These are phyloP conservation scores for Tetradesmus obliquus DNA, from an alignment of 139 green algal species.

Conservation along the genomic window DNA sequence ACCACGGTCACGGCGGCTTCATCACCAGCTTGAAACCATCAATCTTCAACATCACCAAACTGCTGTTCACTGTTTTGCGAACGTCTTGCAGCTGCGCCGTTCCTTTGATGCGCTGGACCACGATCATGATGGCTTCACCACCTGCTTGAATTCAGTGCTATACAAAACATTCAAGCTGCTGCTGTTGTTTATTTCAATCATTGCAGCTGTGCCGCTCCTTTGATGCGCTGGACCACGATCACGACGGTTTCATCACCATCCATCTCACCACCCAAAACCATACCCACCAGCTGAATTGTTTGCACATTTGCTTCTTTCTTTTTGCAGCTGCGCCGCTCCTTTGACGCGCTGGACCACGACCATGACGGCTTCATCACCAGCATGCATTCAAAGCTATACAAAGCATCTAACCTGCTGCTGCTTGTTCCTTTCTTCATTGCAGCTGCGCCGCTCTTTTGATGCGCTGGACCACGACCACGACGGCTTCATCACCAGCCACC, in stretches of 20 bases:
- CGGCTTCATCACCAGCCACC: slow-evolving; percentile 53
- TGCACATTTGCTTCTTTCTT: not conserved
- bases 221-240: slow-evolving; percentile 25
- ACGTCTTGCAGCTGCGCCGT: not conserved
- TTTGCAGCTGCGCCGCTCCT: slow-evolving; percentile 28
- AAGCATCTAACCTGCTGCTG: not conserved
- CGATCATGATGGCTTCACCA: slow-evolving; percentile 57
- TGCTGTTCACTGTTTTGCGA: not conserved
- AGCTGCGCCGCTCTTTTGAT: not conserved
- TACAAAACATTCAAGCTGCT: not conserved
- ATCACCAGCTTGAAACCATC: slow-evolving; percentile 49
- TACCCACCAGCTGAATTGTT: too few species aligned
- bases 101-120: not conserved
- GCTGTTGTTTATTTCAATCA: not conserved
- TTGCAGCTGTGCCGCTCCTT: slow-evolving; percentile 34
- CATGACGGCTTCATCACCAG: slow-evolving; percentile 67
- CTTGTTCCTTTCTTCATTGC: not conserved
- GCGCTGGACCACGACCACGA: slow-evolving; percentile 41
- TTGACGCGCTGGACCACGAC: slow-evolving; percentile 29
- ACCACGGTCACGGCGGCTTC: slow-evolving; percentile 54
- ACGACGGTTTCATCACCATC: slow-evolving; percentile 66
- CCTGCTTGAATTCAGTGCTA: not conserved
- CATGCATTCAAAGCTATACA: too few species aligned
- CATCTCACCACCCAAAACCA: too few species aligned
- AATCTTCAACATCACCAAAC: not conserved